Base-by-base conservation (phyloP, 2,329 filamentous ascomycete species). In the Metarhizium rileyi region DNA sequence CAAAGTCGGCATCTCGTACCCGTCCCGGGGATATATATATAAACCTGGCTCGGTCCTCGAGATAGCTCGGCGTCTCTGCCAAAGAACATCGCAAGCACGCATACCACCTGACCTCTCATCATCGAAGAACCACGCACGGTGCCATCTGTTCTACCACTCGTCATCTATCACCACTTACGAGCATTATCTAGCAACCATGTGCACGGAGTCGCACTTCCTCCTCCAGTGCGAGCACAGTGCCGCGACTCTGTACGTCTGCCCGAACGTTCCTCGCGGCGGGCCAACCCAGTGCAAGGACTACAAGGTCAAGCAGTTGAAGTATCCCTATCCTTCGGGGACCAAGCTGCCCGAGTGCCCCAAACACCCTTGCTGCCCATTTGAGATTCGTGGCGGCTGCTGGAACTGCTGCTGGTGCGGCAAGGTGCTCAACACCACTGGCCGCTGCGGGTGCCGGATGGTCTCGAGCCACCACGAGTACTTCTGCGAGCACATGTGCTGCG, bases 361-460 rank as follows among this genome's bases (percentile, higher is more conserved):
- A 42, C 59, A 76, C 50, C 55, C 67, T 7, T 63, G 65, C 46
- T 78, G 75, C 49, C 73, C 75, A 7, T 78, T 74, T 55, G 73
- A 76, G 61, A 62, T 63, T 44, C 70, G 71, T 51, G 70, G 73
- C 50, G 66, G 75, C 28, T 68, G 61, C 53, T 78, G 75, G 75
- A 75, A 75, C 61, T 78, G 75, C 61, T 78, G 75, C 61, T 77
- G 73, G 74, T 78, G 75, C 51, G 75, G 75, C 26, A 76, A 77
- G 56, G 64, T 66, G n/a, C 71, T 71, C 66, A 78, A 78, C 56
- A 66, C 67, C 42, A 62, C 64, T 25, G 75, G 74, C 4, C 68
- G 74, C 25, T 78, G 75, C 61, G 69, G 69, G 54, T 75, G 73
- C 59, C 63, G 75, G 59, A 77, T 77, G 75, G 70, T 77, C 49